Evolutionary conservation across 176 grass and related monocot genomes (phyloP).

Genomic region (Oryza australiensis): DNA sequence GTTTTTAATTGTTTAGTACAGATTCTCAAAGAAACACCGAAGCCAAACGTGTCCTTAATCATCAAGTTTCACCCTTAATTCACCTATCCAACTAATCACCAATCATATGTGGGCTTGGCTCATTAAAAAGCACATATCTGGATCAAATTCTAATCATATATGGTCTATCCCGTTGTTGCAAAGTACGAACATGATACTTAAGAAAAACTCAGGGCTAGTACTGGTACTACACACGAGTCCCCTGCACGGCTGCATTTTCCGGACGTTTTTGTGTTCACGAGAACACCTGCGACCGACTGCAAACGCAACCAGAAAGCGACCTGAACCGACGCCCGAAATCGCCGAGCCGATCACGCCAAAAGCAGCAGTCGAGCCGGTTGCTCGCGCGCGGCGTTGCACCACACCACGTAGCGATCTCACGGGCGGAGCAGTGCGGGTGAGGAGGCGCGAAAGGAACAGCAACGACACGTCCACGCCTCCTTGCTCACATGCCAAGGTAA

Average conservation of each 20-base stretch:
- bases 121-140: no score
- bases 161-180: no score
- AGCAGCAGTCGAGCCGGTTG: not conserved
- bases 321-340: not conserved
- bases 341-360: not conserved
- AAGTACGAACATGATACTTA: no score
- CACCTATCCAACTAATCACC: no score
- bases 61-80: no score
- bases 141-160: no score
- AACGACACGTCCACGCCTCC: constrained; percentile 39
- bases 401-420: constrained; percentile 10
- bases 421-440: not conserved
- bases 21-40: no score
- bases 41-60: no score
- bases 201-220: not conserved
- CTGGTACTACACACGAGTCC: not conserved
- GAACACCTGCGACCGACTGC: not conserved
- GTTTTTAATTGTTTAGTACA: no score
- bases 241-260: not conserved
- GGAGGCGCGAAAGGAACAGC: constrained; percentile 41
- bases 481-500: constrained; percentile 38
- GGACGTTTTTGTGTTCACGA: not conserved
- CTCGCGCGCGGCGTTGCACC: not conserved
- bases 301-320: not conserved
- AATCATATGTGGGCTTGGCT: no score